Evolutionary conservation across 805 yeast genomes (phyloP).

Genomic region (Starmera caribaea): DNA sequence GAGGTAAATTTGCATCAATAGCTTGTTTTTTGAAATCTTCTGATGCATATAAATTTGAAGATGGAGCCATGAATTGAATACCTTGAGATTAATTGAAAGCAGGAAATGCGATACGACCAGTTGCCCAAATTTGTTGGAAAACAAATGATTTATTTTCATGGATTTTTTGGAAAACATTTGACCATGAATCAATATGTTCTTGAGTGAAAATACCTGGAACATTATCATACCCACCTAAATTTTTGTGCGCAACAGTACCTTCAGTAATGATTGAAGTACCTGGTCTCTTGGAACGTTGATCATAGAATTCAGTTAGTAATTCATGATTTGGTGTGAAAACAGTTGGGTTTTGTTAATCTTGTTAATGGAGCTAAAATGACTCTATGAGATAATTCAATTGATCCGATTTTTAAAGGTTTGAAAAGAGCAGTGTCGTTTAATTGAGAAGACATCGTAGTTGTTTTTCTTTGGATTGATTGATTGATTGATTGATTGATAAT

Average conservation of each 20-base stretch:
- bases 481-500: too few relatives aligned
- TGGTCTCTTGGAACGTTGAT: slow-evolving; percentile 39
- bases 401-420: too few relatives aligned
- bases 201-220: slow-evolving; percentile 40
- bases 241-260: slow-evolving; percentile 36
- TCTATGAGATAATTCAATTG: slow-evolving; percentile 23
- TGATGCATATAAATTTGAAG: slow-evolving; percentile 13
- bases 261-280: slow-evolving; percentile 52
- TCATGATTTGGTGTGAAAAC: slow-evolving; percentile 36
- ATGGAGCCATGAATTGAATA: slow-evolving; percentile 26
- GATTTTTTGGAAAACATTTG: slow-evolving; percentile 32
- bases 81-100: slow-evolving; percentile 24
- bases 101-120: slow-evolving; percentile 24
- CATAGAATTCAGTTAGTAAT: slow-evolving; percentile 39
- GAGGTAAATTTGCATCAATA: slow-evolving; percentile 18
- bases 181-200: slow-evolving; percentile 37
- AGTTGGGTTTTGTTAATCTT: slow-evolving; percentile 27
- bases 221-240: slow-evolving; percentile 28
- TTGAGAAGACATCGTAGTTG: too few relatives aligned
- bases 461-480: too few relatives aligned
- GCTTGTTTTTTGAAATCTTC: slow-evolving; percentile 25
- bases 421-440: too few relatives aligned
- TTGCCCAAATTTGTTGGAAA: slow-evolving; percentile 39
- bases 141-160: slow-evolving; percentile 36
- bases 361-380: slow-evolving; percentile 41